phyloP scores from a whole-genome alignment of 1,284 basidiomycete species.

The Laetiporus sulphureus region DNA sequence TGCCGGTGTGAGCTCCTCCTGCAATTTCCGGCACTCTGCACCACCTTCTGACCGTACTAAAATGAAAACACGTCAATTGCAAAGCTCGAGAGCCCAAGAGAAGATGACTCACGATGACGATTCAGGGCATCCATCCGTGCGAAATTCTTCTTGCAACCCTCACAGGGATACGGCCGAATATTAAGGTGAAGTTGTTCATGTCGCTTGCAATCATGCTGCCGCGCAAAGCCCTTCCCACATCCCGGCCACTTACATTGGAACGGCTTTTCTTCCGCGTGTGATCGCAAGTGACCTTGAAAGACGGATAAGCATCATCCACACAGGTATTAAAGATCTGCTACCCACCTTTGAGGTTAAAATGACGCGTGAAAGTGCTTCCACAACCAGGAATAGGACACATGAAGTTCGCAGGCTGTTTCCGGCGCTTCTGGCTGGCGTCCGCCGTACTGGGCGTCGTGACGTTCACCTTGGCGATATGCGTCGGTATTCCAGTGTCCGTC shows the following conservation, averaged over 20 bases:
- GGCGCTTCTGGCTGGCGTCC: slow-evolving; percentile 62
- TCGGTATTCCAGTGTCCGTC: slow-evolving; percentile 15
- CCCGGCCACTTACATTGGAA: slow-evolving; percentile 84
- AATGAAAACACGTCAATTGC: slow-evolving; percentile 7
- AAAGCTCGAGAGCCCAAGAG: background rate
- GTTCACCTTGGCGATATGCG: slow-evolving; percentile 39
- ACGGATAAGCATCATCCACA: slow-evolving; percentile 7
- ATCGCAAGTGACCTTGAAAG: slow-evolving; percentile 62
- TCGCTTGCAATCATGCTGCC: slow-evolving; percentile 80
- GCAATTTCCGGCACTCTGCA: slow-evolving; percentile 41
- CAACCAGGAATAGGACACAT: slow-evolving; percentile 71
- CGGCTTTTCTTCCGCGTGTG: slow-evolving; percentile 80
- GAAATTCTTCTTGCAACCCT: slow-evolving; percentile 74
- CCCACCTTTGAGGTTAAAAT: slow-evolving; percentile 75
- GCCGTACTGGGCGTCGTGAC: slow-evolving; percentile 71
- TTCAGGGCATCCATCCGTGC: slow-evolving; percentile 77
- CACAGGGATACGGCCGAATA: slow-evolving; percentile 69
- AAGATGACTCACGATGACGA: slow-evolving; percentile 54
- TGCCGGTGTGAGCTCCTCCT: slow-evolving; percentile 22
- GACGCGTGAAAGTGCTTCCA: slow-evolving; percentile 77
- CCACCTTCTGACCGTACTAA: slow-evolving; percentile 52
- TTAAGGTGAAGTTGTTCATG: slow-evolving; percentile 78
- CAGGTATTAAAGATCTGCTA: too few species aligned
- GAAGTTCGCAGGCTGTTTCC: slow-evolving; percentile 72
- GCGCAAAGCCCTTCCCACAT: slow-evolving; percentile 78